Percentiles rank a stretch among this genome's conserved stretches.
Conservation (phyloP, 2,329 filamentous ascomycete genomes). For the Alternaria gansuensis region DNA sequence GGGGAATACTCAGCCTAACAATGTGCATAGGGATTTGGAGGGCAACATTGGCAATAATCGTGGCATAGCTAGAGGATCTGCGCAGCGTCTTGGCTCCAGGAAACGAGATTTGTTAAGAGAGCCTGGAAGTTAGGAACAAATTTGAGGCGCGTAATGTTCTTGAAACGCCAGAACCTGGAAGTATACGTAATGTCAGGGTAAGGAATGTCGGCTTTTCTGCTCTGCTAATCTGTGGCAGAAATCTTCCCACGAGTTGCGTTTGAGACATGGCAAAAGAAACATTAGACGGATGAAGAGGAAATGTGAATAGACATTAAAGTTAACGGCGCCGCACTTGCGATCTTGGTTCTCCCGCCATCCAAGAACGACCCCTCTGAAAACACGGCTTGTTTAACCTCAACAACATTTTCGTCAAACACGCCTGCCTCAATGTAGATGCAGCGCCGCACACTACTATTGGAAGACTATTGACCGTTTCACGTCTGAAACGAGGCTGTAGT, state of each 20-base stretch:
- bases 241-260: neutral
- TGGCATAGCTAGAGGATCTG: neutral
- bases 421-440: constrained; percentile 16
- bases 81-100: neutral
- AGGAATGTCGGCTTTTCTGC: neutral
- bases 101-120: neutral
- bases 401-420: constrained; percentile 22
- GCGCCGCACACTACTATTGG: constrained; percentile 29
- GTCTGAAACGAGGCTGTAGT: constrained; percentile 29
- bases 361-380: constrained; percentile 1
- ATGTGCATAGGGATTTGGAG: neutral
- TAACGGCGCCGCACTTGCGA: neutral
- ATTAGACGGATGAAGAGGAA: constrained; percentile 5
- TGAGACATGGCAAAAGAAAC: constrained; percentile 7
- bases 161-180: neutral
- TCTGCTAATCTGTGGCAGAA: neutral
- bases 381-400: constrained; percentile 15
- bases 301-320: neutral
- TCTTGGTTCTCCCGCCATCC: neutral
- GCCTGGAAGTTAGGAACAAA: neutral
- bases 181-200: neutral
- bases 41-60: neutral
- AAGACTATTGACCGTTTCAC: constrained; percentile 34
- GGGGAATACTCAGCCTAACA: neutral
- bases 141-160: neutral